phyloP scores from a whole-genome alignment of 2,329 filamentous ascomycete species.

The Thelonectria olida region DNA sequence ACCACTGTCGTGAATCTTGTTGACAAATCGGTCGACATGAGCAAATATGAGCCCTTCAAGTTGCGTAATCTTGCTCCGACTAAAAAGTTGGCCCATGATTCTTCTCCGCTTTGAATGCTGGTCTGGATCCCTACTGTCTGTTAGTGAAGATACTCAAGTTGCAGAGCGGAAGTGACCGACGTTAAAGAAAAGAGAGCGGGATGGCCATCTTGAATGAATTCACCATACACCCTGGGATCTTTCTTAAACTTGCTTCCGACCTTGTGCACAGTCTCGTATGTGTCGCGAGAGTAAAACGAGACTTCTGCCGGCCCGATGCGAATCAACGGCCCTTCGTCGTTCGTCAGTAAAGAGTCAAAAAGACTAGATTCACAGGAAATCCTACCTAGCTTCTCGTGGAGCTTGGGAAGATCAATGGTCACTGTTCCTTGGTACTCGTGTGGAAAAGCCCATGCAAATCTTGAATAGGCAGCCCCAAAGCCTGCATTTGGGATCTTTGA shows the following conservation, averaged over 20 bases:
- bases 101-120: constrained; percentile 41
- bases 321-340: constrained; percentile 28
- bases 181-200: constrained; percentile 42
- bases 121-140: constrained; percentile 25
- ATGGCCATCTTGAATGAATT: constrained; percentile 41
- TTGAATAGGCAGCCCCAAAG: constrained; percentile 30
- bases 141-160: constrained; percentile 18
- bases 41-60: constrained; percentile 36
- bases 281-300: constrained; percentile 39
- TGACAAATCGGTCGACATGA: constrained; percentile 32
- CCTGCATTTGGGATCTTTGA: constrained; percentile 32
- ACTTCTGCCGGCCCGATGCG: constrained; percentile 37
- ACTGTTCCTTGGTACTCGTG: constrained; percentile 33
- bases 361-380: background rate
- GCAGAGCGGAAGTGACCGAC: constrained; percentile 3
- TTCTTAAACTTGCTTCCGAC: constrained; percentile 37
- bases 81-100: constrained; percentile 42
- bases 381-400: constrained; percentile 34
- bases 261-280: constrained; percentile 38
- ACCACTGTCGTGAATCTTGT: background rate
- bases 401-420: constrained; percentile 31
- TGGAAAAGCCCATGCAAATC: constrained; percentile 35
- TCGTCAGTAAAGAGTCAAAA: background rate
- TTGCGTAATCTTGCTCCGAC: constrained; percentile 37
- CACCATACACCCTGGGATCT: constrained; percentile 39